Evolutionary conservation across 1,284 basidiomycete genomes (phyloP).

Genomic region (Ganoderma sp.): DNA sequence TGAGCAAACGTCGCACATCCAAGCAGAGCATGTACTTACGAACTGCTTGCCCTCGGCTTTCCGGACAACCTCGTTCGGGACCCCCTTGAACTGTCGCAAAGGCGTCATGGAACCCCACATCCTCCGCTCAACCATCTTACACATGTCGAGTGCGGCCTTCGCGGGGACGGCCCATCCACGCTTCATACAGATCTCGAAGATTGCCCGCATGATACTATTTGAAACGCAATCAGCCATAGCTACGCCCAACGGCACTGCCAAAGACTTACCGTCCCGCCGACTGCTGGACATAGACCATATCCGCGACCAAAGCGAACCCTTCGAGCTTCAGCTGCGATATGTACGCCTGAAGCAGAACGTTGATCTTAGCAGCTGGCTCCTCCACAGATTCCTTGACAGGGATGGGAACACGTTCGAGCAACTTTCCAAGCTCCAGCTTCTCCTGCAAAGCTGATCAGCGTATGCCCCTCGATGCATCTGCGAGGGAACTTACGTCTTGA

Average conservation of each 20-base stretch:
- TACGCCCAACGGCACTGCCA: not conserved
- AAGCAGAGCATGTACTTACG: constrained; percentile 50
- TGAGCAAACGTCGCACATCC: constrained; percentile 6
- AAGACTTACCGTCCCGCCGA: constrained; percentile 78
- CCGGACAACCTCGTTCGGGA: constrained; percentile 86
- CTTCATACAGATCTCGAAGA: constrained; percentile 98
- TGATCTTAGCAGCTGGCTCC: constrained; percentile 97
- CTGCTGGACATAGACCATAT: constrained; percentile 97
- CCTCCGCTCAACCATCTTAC: constrained; percentile 95
- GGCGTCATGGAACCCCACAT: constrained; percentile 99
- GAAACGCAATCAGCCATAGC: not conserved
- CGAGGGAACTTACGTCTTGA: constrained; percentile 40
- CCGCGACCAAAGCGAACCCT: constrained; percentile 94
- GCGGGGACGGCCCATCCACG: constrained; percentile 98
- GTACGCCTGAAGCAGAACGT: constrained; percentile 94
- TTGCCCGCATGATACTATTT: constrained; percentile 87
- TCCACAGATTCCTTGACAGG: constrained; percentile 98
- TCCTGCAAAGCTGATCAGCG: constrained; percentile 49
- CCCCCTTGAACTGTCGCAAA: constrained; percentile 92
- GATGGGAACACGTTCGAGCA: constrained; percentile 95
- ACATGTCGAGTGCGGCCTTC: constrained; percentile 89
- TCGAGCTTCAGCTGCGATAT: constrained; percentile 95
- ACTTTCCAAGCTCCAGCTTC: constrained; percentile 90
- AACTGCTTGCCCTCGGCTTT: constrained; percentile 99
- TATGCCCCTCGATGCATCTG: constrained; percentile 49